These are phyloP conservation scores for Colletotrichum agaves DNA, from an alignment of 2,329 filamentous ascomycete species.

Conservation along the genomic window DNA sequence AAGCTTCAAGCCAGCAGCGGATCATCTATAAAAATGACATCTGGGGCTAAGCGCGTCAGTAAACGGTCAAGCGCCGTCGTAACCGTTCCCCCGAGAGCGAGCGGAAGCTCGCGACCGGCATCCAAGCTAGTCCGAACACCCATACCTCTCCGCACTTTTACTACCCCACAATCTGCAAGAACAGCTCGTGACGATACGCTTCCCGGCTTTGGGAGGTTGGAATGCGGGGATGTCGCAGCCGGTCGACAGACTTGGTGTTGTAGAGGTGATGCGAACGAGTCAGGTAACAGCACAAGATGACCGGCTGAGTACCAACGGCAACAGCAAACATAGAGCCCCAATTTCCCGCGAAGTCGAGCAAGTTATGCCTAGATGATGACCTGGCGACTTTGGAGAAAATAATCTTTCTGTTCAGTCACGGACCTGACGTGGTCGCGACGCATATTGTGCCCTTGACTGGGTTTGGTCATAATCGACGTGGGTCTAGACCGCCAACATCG, in stretches of 20 bases:
- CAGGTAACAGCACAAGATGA: background rate
- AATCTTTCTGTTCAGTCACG: background rate
- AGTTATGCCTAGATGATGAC: too few species aligned
- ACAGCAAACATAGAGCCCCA: too few species aligned
- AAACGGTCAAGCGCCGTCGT: slow-evolving; percentile 12
- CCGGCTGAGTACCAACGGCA: too few species aligned
- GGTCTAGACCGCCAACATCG: background rate
- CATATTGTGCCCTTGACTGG: background rate
- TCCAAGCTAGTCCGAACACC: slow-evolving; percentile 22
- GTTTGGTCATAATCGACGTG: background rate
- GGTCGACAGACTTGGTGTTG: background rate
- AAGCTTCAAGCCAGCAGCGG: background rate
- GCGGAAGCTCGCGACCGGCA: slow-evolving; percentile 2
- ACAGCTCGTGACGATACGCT: slow-evolving; percentile 18
- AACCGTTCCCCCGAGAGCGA: slow-evolving; percentile 21
- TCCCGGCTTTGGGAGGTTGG: slow-evolving; percentile 10
- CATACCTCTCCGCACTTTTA: slow-evolving; percentile 29
- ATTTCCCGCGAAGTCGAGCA: too few species aligned
- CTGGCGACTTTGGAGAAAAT: background rate
- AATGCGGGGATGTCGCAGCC: slow-evolving; percentile 34
- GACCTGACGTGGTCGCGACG: background rate
- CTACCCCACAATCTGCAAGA: slow-evolving; percentile 29
- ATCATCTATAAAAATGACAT: background rate
- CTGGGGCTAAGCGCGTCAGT: slow-evolving; percentile 16
- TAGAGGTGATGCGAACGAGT: background rate